Evolutionary conservation across 2,329 filamentous ascomycete species (phyloP).

Genomic region (Tolypocladium inflatum): DNA sequence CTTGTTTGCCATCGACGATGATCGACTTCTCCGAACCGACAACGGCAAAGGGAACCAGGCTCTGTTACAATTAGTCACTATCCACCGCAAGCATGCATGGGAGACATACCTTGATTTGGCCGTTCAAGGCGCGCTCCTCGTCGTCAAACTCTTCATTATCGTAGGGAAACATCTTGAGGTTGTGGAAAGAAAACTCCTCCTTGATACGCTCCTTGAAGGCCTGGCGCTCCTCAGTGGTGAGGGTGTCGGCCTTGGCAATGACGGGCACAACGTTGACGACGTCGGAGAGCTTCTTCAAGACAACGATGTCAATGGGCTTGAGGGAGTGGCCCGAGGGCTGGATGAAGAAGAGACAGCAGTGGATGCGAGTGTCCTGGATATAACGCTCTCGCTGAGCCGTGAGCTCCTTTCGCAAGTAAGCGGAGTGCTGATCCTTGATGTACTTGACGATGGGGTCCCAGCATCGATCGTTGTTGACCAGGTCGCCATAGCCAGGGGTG

Average conservation of each 20-base stretch:
- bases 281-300: conserved; percentile 98
- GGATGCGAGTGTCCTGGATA: conserved; percentile 97
- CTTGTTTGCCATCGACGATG: conserved; percentile 93
- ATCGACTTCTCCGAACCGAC: conserved; percentile 98
- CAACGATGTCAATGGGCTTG: conserved; percentile 98
- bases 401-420: conserved; percentile 98
- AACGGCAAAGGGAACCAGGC: conserved; percentile 92
- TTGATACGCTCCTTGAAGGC: conserved; percentile 99
- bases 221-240: conserved; percentile 90
- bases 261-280: conserved; percentile 98
- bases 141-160: conserved; percentile 98
- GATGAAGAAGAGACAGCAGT: conserved; percentile 99
- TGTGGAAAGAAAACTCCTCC: conserved; percentile 99
- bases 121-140: conserved; percentile 88
- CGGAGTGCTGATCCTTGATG: conserved; percentile 99
- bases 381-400: conserved; percentile 98
- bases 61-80: conserved; percentile 36
- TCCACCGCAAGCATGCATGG: neutral
- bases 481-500: conserved; percentile 93
- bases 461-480: conserved; percentile 99
- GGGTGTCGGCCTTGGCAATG: conserved; percentile 94
- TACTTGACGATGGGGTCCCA: conserved; percentile 99
- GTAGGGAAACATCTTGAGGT: conserved; percentile 99
- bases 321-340: conserved; percentile 96
- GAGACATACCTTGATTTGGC: conserved; percentile 78